A percentile compares a stretch with the other conserved stretches of the same genome.
phyloP scores from a whole-genome alignment of 164 flowering plant species.

The Akebia trifoliata region DNA sequence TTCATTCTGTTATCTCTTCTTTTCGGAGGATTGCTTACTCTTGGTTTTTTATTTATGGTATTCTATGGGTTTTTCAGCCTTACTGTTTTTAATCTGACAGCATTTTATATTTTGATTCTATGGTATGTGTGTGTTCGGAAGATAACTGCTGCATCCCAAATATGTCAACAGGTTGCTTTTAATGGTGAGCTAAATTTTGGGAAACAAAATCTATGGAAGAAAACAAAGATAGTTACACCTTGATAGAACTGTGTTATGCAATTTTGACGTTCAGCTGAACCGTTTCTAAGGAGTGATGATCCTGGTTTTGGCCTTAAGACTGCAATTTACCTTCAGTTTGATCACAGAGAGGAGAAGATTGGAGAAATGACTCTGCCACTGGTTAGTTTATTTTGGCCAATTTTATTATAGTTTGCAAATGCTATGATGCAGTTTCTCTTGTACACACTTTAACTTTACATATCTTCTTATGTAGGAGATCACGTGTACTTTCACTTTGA shows the following conservation, averaged over 20 bases:
- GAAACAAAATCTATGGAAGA: conserved; percentile 33
- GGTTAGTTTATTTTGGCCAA: conserved; percentile 7
- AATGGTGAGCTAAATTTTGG: conserved; percentile 43
- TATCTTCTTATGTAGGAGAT: no score
- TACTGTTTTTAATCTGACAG: not conserved
- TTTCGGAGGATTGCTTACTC: not conserved
- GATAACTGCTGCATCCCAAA: conserved; percentile 69
- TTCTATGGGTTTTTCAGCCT: not conserved
- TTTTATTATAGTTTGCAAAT: not conserved
- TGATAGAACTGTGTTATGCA: conserved; percentile 85
- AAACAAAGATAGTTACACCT: conserved; percentile 40
- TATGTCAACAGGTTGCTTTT: conserved; percentile 51
- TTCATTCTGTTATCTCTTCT: not conserved
- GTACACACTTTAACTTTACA: no score
- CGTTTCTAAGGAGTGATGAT: conserved; percentile 21
- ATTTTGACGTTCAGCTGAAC: conserved; percentile 72
- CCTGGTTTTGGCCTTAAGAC: conserved; percentile 19
- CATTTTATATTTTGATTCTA: conserved; percentile 3
- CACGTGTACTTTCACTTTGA: no score
- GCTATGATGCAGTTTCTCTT: no score
- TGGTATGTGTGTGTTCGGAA: conserved; percentile 95
- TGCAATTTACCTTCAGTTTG: conserved; percentile 17
- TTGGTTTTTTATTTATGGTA: not conserved
- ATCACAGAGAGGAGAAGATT: conserved; percentile 18
- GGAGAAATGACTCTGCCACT: conserved; percentile 24